Evolutionary conservation across 768 basidiomycete species (phyloP), one percentile per base, ranked within the genome.

Genomic region (Russula virescens): DNA sequence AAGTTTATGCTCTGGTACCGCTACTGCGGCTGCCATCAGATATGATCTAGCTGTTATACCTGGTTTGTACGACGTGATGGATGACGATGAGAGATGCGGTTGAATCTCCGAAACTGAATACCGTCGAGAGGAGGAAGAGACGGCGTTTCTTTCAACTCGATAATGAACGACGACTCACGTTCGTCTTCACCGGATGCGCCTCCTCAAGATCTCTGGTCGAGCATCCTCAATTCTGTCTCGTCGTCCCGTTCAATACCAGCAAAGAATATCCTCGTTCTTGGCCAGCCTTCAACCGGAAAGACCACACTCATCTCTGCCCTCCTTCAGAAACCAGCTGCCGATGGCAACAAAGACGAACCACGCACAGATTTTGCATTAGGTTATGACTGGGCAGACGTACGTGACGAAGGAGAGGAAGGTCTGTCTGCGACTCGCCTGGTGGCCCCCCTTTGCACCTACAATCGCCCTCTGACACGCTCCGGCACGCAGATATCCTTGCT

Each of bases 361-460:
- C 79, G 80, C 59, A 77, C 78, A 9, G 91, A 94, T 68, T 88
- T 95, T 74, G 91, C 93, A 0, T 73, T 98, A 67, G 94, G 94
- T 43, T 98, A 95, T 71, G 90, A 95, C 68, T 96, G 92, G 81
- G 81, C 91, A 4, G 91, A 97, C 70, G 83, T 97, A 28, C 79
- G 86, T 55, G 94, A 98, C 69, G 95, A 97, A 28, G 94, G 85
- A 5, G 95, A 97, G 70, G 94, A 97, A 84, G 95, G 95, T 88
- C 63, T 64, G 95, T 88, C 63, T 64, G 84, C 74, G 10, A 18
- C 28, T 43, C 47, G 1, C 28, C 26, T 26, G 26, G 2, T 38
- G 13, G 57, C 18, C 55, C 58, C 26, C 25, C 3, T 23, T 18
- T 25, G 40, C 38, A 25, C 14, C 38, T 68, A 53, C 60, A 49